Conservation (phyloP, 768 basidiomycete genomes). For the Trametes gibbosa region DNA sequence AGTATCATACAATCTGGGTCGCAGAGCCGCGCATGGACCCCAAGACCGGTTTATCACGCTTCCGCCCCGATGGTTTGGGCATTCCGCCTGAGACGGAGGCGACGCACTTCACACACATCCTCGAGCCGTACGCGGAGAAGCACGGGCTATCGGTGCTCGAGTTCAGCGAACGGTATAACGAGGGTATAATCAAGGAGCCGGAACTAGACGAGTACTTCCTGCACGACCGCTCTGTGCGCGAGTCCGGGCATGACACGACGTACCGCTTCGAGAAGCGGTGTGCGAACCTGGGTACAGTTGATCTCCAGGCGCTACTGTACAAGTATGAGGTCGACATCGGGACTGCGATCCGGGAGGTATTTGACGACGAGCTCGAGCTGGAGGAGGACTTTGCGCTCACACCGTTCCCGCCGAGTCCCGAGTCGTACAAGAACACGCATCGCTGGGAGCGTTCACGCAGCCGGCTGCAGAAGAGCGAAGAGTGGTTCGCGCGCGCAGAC, state of each 20-base stretch:
- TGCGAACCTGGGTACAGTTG: conserved; percentile 94
- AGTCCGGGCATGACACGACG: conserved; percentile 94
- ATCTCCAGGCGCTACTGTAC: conserved; percentile 92
- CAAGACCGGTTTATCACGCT: conserved; percentile 92
- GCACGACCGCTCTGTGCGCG: conserved; percentile 94
- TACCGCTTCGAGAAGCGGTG: conserved; percentile 98
- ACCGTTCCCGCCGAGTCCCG: conserved; percentile 84
- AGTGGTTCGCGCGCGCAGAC: conserved; percentile 92
- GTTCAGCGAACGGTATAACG: conserved; percentile 95
- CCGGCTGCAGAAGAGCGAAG: conserved; percentile 69
- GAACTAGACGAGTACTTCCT: conserved; percentile 95
- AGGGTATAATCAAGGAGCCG: conserved; percentile 78
- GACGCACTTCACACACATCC: conserved; percentile 95
- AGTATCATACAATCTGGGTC: conserved; percentile 98
- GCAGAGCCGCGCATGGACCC: conserved; percentile 92
- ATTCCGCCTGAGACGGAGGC: conserved; percentile 99
- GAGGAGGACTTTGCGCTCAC: conserved; percentile 90
- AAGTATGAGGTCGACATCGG: conserved; percentile 99
- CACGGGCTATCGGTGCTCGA: conserved; percentile 92
- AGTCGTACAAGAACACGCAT: conserved; percentile 61
- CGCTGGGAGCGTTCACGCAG: conserved; percentile 55
- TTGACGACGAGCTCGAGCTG: conserved; percentile 87
- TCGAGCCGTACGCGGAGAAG: conserved; percentile 92
- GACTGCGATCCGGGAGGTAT: conserved; percentile 94
- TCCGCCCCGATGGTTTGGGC: conserved; percentile 88